Evolutionary conservation across 179 eudicot genomes (phyloP).

Genomic region (Carnegiea gigantea): DNA sequence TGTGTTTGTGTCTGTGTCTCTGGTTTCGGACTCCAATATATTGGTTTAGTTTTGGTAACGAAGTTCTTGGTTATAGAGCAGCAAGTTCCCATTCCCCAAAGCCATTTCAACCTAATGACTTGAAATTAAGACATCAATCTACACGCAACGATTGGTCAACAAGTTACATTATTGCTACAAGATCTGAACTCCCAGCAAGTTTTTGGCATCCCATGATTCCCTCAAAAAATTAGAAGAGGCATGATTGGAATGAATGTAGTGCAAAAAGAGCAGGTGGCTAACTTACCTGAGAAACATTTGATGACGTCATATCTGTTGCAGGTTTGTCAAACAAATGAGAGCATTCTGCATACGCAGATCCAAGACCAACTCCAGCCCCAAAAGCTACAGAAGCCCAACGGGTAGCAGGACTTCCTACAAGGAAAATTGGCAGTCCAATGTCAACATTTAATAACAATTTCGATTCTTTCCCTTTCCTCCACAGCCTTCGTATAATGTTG

Average conservation of each 20-base stretch:
- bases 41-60: no score
- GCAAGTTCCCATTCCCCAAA: no score
- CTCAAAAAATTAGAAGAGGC: slow-evolving; percentile 2
- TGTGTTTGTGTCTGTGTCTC: no score
- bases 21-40: no score
- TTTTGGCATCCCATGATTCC: neutral
- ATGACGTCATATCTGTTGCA: slow-evolving; percentile 27
- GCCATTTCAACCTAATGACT: no score
- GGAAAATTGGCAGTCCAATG: neutral
- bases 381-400: slow-evolving; percentile 66
- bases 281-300: slow-evolving; percentile 33
- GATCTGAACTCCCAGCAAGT: neutral
- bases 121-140: neutral
- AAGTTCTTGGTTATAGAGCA: no score
- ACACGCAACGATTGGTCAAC: neutral
- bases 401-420: slow-evolving; percentile 48
- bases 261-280: neutral
- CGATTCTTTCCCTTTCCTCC: neutral
- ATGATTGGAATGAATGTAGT: neutral
- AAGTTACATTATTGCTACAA: neutral
- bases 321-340: slow-evolving; percentile 46
- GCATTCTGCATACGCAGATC: slow-evolving; percentile 60
- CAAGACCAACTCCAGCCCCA: slow-evolving; percentile 59
- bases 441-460: neutral
- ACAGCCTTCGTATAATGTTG: neutral